phyloP scores from a whole-genome alignment of 352 stramenopile species.

The Phytopythium mirpurense region DNA sequence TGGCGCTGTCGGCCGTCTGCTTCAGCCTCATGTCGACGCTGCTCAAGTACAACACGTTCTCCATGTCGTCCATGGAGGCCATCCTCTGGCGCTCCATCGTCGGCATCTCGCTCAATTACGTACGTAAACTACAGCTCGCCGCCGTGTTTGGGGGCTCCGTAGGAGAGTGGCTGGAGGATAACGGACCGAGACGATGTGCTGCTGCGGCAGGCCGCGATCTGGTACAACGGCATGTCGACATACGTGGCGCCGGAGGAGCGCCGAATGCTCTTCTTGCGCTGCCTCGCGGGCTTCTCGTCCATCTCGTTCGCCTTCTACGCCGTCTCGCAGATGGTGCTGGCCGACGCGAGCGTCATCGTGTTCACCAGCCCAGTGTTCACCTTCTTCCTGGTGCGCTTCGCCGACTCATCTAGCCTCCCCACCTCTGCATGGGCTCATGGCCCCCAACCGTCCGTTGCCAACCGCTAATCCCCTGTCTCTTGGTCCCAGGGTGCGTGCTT shows the following conservation, averaged over 20 bases:
- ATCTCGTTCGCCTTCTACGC: slow-evolving; percentile 78
- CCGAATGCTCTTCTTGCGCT: slow-evolving; percentile 59
- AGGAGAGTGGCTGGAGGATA: no score
- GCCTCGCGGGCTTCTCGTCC: slow-evolving; percentile 57
- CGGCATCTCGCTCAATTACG: slow-evolving; percentile 54
- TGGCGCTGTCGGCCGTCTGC: slow-evolving; percentile 69
- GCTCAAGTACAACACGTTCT: slow-evolving; percentile 72
- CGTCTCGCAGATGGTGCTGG: slow-evolving; percentile 73
- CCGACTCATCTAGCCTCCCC: not conserved
- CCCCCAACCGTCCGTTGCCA: no score
- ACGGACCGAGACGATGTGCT: no score
- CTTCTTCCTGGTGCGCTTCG: slow-evolving; percentile 57
- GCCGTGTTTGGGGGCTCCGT: no score
- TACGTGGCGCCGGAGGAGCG: slow-evolving; percentile 44
- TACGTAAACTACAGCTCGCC: slow-evolving; percentile 13
- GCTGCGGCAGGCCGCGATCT: slow-evolving; percentile 16
- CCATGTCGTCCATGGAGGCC: slow-evolving; percentile 73
- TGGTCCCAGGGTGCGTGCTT: slow-evolving; percentile 14
- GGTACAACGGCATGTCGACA: slow-evolving; percentile 42
- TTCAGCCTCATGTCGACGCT: slow-evolving; percentile 83
- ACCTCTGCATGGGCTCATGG: no score
- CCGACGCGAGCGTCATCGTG: slow-evolving; percentile 64
- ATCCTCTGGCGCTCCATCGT: slow-evolving; percentile 75
- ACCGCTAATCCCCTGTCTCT: not conserved
- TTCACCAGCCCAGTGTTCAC: slow-evolving; percentile 73